Conservation (phyloP, 2,329 filamentous ascomycete genomes). For the Cryphonectria parasitica region DNA sequence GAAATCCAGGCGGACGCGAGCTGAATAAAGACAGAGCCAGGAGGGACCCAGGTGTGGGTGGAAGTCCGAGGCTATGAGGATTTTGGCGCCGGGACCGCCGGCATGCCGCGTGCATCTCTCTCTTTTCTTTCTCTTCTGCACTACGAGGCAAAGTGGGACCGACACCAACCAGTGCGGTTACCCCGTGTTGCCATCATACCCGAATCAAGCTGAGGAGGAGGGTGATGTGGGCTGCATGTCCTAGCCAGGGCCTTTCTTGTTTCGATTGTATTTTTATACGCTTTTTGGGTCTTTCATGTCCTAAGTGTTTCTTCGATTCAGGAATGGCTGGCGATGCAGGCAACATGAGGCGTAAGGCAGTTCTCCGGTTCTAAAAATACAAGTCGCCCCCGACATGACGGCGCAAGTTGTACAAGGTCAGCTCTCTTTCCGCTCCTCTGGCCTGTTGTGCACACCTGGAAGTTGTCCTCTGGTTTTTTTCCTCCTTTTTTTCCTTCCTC, state of each 20-base stretch:
- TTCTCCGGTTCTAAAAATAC: not conserved
- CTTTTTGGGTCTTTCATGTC: not conserved
- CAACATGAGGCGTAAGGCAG: not conserved
- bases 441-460: not conserved
- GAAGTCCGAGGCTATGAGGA: constrained; percentile 11
- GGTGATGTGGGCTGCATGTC: not conserved
- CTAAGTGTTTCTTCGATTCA: not conserved
- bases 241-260: not conserved
- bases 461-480: not conserved
- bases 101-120: not conserved
- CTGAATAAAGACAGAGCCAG: not conserved
- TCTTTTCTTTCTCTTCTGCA: not conserved
- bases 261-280: too few species aligned
- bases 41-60: not conserved
- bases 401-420: not conserved
- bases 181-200: not conserved
- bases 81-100: constrained; percentile 14
- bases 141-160: not conserved
- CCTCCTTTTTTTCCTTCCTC: not conserved
- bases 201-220: not conserved
- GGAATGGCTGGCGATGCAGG: not conserved
- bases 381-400: not conserved
- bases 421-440: not conserved
- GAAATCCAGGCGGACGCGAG: not conserved
- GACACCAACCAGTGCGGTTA: not conserved